Evolutionary conservation across 495 filamentous ascomycete species (phyloP), one percentile per base, ranked within the genome.

Genomic region (Hypoxylon intermedium): DNA sequence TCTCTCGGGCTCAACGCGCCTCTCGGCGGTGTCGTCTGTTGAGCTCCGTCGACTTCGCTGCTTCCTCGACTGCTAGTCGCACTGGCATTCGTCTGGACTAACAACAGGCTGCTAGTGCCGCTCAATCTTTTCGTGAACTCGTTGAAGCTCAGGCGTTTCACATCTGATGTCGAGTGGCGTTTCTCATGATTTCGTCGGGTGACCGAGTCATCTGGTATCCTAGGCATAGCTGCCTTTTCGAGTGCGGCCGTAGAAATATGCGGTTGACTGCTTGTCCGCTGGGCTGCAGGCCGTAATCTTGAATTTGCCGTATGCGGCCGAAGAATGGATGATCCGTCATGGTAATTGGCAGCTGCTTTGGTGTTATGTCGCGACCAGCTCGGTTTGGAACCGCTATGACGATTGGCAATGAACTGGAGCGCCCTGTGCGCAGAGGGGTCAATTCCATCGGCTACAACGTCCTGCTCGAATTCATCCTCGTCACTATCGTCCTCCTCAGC

Each of bases 41-140:
- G 57, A 15, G 53, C 13, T 5, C 65, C 62, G n/a, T 80, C 77
- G 21, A 60, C 45, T 19, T 75, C 76, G 42, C 74, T 74, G 56
- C 77, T 81, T 6, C 73, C 77, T 11, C 79, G 76, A 48, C 77
- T 79, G 57, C 80, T 82, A 16, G 52, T 71, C 21, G 68, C 65
- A 58, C 76, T 76, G 9, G 62, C 63, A 57, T 83, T 84, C 42
- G 79, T 79, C 61, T 84, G 82, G 5, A 83, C 77, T 3, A 83
- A 71, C 5, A 85, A 70, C 40, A 85, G 42, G 57, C 75, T 81
- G 55, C 76, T 80, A 6, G 82, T 83, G 37, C 75, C 79, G 53
- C 78, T 80, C 34, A 85, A 63, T 24, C 81, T 68, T 49, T 80
- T 80, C 15, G 82, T 77, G 54, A 83, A 83, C 23, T 85, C 82